These are phyloP conservation scores for Beauveria rudraprayagi DNA, from an alignment of 2,329 filamentous ascomycete genomes.

Conservation along the genomic window DNA sequence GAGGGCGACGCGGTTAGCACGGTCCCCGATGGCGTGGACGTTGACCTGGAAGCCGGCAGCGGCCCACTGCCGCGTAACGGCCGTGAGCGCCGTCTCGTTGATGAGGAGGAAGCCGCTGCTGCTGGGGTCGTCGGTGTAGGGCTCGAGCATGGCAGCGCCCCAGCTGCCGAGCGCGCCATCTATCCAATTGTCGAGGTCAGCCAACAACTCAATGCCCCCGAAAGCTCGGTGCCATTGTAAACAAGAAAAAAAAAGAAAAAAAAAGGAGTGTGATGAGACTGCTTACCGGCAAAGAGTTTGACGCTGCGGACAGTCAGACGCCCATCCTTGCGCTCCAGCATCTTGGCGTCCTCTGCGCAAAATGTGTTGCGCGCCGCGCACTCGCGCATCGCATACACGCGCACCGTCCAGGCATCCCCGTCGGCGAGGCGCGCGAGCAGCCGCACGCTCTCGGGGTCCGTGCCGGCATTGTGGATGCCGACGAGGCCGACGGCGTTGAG, in stretches of 20 bases:
- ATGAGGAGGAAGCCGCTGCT: conserved; percentile 58
- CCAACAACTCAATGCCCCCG: too few relatives aligned
- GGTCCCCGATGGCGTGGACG: conserved; percentile 65
- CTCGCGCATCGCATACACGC: conserved; percentile 63
- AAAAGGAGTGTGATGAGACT: neutral
- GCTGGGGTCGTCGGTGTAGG: conserved; percentile 55
- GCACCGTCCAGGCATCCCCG: conserved; percentile 46
- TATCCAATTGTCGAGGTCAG: conserved; percentile 18
- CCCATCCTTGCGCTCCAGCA: conserved; percentile 35
- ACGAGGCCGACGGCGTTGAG: conserved; percentile 59
- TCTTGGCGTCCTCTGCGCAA: conserved; percentile 44
- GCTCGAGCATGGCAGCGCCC: conserved; percentile 64
- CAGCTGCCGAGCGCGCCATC: conserved; percentile 64
- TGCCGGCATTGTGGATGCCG: conserved; percentile 62
- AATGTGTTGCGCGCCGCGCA: conserved; percentile 57
- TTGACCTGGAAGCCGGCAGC: conserved; percentile 57
- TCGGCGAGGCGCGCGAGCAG: conserved; percentile 46
- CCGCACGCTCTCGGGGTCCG: conserved; percentile 43
- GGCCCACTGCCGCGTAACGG: conserved; percentile 51
- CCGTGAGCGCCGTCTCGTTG: conserved; percentile 50
- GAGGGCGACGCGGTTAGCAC: conserved; percentile 57
- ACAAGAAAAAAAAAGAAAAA: neutral
- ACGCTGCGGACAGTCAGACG: conserved; percentile 53
- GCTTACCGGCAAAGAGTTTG: conserved; percentile 58
- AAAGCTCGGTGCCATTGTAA: too few relatives aligned